A percentile compares a stretch with the other conserved stretches of the same genome.
phyloP scores from a whole-genome alignment of 331 rosid genomes.

The Acacia pycnantha region DNA sequence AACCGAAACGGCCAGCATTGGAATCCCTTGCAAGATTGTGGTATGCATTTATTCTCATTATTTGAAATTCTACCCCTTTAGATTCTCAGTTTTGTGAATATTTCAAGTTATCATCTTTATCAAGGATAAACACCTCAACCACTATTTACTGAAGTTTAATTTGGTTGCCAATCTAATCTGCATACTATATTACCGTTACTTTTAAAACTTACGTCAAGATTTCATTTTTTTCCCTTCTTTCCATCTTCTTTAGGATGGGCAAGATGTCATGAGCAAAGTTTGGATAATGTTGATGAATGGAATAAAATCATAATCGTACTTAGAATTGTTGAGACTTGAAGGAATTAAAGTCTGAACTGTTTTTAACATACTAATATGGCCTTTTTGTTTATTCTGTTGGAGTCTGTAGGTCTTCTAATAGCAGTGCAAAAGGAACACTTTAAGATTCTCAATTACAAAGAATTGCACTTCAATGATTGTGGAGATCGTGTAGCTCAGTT shows the following conservation, averaged over 20 bases:
- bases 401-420: slow-evolving; percentile 71
- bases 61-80: neutral
- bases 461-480: slow-evolving; percentile 79
- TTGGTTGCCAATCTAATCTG: neutral
- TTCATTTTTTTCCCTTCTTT: neutral
- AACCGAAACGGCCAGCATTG: too few species aligned
- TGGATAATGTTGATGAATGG: neutral
- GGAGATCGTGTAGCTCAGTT: slow-evolving; percentile 97
- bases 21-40: too few species aligned
- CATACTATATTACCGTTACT: neutral
- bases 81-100: neutral
- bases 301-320: neutral
- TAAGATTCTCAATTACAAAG: slow-evolving; percentile 67
- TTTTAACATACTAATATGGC: slow-evolving; percentile 8
- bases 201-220: slow-evolving; percentile 3
- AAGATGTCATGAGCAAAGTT: neutral
- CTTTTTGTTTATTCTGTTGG: slow-evolving; percentile 19
- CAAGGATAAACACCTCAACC: neutral
- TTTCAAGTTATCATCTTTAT: neutral
- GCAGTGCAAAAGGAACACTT: slow-evolving; percentile 84
- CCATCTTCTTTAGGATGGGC: slow-evolving; percentile 4
- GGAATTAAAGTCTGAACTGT: neutral
- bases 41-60: slow-evolving; percentile 31
- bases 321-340: neutral
- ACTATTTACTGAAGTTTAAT: neutral